These are phyloP conservation scores for Cajanus cajan DNA, from an alignment of 306 rosid genomes.

Conservation along the genomic window DNA sequence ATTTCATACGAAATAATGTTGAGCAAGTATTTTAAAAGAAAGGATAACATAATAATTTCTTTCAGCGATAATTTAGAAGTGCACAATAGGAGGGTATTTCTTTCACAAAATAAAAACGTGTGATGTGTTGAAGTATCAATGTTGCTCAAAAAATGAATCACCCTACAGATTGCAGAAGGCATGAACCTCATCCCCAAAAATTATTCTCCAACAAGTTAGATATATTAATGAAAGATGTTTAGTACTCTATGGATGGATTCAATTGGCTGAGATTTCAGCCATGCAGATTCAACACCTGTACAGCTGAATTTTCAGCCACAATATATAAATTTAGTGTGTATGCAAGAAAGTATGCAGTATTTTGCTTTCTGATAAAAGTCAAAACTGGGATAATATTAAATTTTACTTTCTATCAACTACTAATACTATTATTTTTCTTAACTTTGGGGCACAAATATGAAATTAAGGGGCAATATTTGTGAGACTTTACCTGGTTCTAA, in stretches of 20 bases:
- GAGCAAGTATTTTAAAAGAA: background rate
- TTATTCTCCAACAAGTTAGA: background rate
- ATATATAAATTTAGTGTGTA: background rate
- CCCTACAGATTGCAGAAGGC: background rate
- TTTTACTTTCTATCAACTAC: background rate
- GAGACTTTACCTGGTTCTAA: constrained; percentile 31
- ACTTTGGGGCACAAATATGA: background rate
- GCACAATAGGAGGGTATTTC: background rate
- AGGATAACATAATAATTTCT: background rate
- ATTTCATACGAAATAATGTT: background rate
- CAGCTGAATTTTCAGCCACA: constrained; percentile 10
- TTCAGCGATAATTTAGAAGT: background rate
- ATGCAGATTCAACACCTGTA: background rate
- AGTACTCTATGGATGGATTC: background rate
- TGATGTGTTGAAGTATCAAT: background rate
- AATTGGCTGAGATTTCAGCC: background rate
- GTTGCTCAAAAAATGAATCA: background rate
- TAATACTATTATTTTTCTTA: background rate
- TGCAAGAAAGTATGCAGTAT: background rate
- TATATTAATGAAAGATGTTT: background rate
- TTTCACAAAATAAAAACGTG: background rate
- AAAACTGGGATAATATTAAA: background rate
- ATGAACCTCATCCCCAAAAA: background rate
- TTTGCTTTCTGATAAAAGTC: background rate
- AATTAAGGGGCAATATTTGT: background rate